phyloP scores from a whole-genome alignment of 176 grass and related monocot genomes.

The Zoysia japonica region DNA sequence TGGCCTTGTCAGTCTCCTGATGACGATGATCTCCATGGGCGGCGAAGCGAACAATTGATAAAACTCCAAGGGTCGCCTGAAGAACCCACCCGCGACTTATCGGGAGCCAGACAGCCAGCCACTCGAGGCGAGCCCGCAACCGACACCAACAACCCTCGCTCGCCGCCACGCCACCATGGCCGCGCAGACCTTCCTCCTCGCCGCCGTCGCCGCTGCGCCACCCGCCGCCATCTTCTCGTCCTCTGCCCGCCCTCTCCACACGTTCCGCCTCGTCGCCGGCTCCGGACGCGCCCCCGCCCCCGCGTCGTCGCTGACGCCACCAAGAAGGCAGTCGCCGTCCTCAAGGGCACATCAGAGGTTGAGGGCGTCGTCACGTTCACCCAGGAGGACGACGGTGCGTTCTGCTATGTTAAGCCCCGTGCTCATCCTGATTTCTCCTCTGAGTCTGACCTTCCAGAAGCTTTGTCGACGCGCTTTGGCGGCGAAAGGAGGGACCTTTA shows the following conservation, averaged over 20 bases:
- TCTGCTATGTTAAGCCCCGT: background rate
- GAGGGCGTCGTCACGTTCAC: constrained; percentile 82
- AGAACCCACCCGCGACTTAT: constrained; percentile 35
- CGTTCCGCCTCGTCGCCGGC: constrained; percentile 33
- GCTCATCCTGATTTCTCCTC: background rate
- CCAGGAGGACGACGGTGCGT: constrained; percentile 72
- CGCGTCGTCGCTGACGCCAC: constrained; percentile 57
- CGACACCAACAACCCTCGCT: background rate
- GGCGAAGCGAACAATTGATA: background rate
- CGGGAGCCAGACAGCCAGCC: background rate
- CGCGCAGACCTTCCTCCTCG: constrained; percentile 60
- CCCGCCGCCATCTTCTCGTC: constrained; percentile 31
- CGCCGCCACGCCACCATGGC: constrained; percentile 52
- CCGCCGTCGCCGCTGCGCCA: constrained; percentile 12
- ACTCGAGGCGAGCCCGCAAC: too few species aligned
- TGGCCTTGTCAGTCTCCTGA: too few species aligned
- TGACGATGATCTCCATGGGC: background rate
- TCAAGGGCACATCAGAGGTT: constrained; percentile 77
- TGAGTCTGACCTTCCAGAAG: background rate
- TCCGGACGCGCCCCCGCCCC: constrained; percentile 29
- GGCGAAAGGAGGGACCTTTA: too few species aligned
- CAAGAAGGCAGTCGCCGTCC: constrained; percentile 87
- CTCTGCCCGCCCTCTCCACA: constrained; percentile 80
- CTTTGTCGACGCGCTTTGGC: too few species aligned
- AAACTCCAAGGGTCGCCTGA: too few species aligned